Percentiles rank a stretch among this genome's conserved stretches.
These are phyloP conservation scores for Zygoascus ofunaensis DNA, from an alignment of 805 yeast genomes.

Conservation along the genomic window DNA sequence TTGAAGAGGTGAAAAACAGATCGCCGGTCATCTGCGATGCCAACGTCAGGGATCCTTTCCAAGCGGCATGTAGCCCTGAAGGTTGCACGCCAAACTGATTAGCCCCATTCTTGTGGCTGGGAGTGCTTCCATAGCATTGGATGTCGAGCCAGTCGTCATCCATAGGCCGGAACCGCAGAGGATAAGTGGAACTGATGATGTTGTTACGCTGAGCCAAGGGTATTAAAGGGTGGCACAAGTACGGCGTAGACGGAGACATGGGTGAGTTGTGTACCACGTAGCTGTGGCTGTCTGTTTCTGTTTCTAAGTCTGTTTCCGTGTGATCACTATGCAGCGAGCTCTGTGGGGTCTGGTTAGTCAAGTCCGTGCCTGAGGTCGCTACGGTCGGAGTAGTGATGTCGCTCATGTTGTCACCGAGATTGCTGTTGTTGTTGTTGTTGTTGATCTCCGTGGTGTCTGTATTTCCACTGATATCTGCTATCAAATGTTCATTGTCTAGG, in stretches of 20 bases:
- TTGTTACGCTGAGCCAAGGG: constrained; percentile 14
- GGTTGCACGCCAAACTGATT: background rate
- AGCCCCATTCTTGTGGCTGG: background rate
- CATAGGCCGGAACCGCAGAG: constrained; percentile 13
- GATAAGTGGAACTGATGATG: constrained; percentile 11
- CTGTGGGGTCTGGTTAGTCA: background rate
- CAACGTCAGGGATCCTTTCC: constrained; percentile 7
- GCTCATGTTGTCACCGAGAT: background rate
- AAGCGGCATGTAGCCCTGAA: background rate
- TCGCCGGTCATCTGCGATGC: constrained; percentile 17
- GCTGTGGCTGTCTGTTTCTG: background rate
- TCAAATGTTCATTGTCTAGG: background rate
- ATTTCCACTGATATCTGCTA: background rate
- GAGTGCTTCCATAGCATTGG: constrained; percentile 2
- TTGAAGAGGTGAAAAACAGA: constrained; percentile 16
- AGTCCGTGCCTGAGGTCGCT: background rate
- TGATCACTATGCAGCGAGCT: background rate
- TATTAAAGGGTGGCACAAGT: constrained; percentile 14
- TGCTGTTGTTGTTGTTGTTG: background rate
- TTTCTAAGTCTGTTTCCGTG: background rate
- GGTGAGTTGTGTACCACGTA: constrained; percentile 1
- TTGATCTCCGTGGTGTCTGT: background rate
- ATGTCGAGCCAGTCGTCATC: constrained; percentile 21
- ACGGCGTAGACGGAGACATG: constrained; percentile 5
- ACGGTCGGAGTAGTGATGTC: background rate